phyloP scores from a whole-genome alignment of 441 rosid species.

The Populus hybrid region DNA sequence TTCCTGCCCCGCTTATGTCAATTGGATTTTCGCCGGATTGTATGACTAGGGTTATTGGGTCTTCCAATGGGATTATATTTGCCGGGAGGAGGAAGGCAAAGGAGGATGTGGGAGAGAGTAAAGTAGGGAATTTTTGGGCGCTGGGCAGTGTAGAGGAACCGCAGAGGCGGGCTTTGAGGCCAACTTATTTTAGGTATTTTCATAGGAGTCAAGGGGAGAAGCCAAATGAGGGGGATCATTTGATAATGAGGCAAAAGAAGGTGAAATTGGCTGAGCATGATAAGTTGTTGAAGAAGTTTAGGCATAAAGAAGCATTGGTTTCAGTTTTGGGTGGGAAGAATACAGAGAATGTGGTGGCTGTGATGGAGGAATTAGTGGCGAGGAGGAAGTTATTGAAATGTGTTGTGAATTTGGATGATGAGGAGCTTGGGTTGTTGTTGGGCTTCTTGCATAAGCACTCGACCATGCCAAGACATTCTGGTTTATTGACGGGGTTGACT shows the following conservation, averaged over 20 bases:
- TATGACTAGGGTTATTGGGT: conserved; percentile 60
- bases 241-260: conserved; percentile 65
- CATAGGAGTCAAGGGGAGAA: conserved; percentile 83
- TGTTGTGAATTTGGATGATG: conserved; percentile 55
- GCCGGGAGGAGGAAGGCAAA: conserved; percentile 70
- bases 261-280: conserved; percentile 79
- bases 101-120: conserved; percentile 37
- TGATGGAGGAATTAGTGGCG: conserved; percentile 86
- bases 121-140: conserved; percentile 35
- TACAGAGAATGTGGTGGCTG: conserved; percentile 73
- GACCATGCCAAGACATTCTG: conserved; percentile 66
- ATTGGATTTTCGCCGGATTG: conserved; percentile 65
- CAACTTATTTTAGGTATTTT: conserved; percentile 67
- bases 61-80: conserved; percentile 67
- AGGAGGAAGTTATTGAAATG: conserved; percentile 79
- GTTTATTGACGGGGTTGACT: conserved; percentile 66
- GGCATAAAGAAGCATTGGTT: conserved; percentile 82
- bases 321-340: conserved; percentile 57
- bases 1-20: conserved; percentile 83
- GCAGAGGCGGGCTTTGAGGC: conserved; percentile 47
- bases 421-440: conserved; percentile 66
- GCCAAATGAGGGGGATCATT: conserved; percentile 56
- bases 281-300: conserved; percentile 78
- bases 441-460: conserved; percentile 67
- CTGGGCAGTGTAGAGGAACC: conserved; percentile 39